Conservation (phyloP, 352 stramenopile genomes). For the Pythium periplocum region DNA sequence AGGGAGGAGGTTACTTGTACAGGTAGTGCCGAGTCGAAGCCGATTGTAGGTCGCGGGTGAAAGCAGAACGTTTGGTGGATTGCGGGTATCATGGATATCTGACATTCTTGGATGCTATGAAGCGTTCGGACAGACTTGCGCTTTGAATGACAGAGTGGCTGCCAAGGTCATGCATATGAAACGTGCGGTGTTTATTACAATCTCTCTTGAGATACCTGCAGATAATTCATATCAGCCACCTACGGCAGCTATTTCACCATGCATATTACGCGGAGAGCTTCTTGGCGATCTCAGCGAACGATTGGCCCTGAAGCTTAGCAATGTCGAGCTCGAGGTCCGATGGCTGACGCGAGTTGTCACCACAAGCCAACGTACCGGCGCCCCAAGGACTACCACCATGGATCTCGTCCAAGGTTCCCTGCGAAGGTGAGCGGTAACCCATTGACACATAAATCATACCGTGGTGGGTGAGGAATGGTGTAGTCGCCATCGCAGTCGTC, state of each 20-base stretch:
- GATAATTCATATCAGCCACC: no score
- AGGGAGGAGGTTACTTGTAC: no score
- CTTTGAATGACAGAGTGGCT: background rate
- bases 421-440: slow-evolving; percentile 51
- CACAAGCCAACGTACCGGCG: slow-evolving; percentile 67
- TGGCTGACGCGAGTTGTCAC: slow-evolving; percentile 76
- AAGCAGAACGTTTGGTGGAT: no score
- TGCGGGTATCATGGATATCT: no score
- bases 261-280: slow-evolving; percentile 38
- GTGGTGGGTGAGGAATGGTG: slow-evolving; percentile 89
- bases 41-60: no score
- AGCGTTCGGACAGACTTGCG: no score
- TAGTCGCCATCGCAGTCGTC: slow-evolving; percentile 71
- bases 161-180: no score
- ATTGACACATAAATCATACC: slow-evolving; percentile 89
- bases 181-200: no score
- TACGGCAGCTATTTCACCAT: background rate
- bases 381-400: slow-evolving; percentile 36
- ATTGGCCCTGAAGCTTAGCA: slow-evolving; percentile 77
- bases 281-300: slow-evolving; percentile 78
- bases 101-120: no score
- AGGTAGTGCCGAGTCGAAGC: no score
- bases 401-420: slow-evolving; percentile 77
- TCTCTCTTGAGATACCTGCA: no score
- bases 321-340: slow-evolving; percentile 77